Conservation (phyloP, 2,329 filamentous ascomycete genomes). For the Cephalotrichum gorgonifer region DNA sequence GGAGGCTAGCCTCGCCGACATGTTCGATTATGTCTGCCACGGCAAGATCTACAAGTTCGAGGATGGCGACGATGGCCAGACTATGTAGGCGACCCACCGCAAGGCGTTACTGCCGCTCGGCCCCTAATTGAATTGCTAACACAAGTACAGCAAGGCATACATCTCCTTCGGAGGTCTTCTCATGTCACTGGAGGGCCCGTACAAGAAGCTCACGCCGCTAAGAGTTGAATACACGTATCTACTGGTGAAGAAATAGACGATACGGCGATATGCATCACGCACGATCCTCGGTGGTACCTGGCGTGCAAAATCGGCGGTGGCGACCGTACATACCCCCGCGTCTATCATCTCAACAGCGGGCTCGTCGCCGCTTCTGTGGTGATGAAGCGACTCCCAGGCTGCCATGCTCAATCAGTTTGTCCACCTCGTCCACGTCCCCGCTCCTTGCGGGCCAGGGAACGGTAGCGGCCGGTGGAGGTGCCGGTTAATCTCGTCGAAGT, state of each 20-base stretch:
- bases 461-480: conserved; percentile 71
- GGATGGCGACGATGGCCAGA: conserved; percentile 67
- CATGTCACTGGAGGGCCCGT: conserved; percentile 84
- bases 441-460: conserved; percentile 59
- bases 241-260: conserved; percentile 72
- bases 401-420: neutral
- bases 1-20: conserved; percentile 58
- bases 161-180: conserved; percentile 88
- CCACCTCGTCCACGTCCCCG: neutral
- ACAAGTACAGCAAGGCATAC: conserved; percentile 66
- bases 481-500: conserved; percentile 65
- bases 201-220: conserved; percentile 87
- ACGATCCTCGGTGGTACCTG: neutral
- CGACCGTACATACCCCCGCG: neutral
- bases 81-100: conserved; percentile 58
- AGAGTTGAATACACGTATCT: conserved; percentile 92
- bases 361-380: neutral
- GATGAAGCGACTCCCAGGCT: neutral
- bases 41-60: conserved; percentile 86
- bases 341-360: neutral
- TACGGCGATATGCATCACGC: neutral
- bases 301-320: neutral
- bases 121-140: neutral
- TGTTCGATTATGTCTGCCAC: conserved; percentile 81
- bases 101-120: neutral